Evolutionary conservation across 1,139 yeast genomes (phyloP).

Genomic region (Pichia sp.): DNA sequence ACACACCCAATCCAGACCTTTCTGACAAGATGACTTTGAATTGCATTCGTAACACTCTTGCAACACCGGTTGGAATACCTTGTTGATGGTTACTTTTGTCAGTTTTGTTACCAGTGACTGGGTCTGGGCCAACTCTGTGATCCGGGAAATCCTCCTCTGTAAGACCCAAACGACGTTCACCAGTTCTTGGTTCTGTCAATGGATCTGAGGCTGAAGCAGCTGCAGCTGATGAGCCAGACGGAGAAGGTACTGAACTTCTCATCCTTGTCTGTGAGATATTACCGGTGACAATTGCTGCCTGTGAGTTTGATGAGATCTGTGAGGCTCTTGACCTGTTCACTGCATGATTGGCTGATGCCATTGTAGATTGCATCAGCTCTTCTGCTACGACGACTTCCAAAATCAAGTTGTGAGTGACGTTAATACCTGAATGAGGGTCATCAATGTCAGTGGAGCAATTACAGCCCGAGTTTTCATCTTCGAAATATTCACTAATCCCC

Average conservation of each 20-base stretch:
- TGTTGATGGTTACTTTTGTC: constrained; percentile 31
- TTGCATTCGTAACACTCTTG: constrained; percentile 91
- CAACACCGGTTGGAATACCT: constrained; percentile 89
- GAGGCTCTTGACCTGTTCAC: constrained; percentile 6
- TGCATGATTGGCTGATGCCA: constrained; percentile 10
- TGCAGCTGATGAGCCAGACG: not conserved
- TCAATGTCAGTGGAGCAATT: constrained; percentile 74
- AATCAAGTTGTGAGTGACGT: constrained; percentile 65
- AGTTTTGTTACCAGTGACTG: constrained; percentile 22
- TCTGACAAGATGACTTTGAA: constrained; percentile 76
- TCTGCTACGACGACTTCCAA: constrained; percentile 93
- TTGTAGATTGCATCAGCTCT: constrained; percentile 48
- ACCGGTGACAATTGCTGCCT: constrained; percentile 9
- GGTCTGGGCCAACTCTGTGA: constrained; percentile 27
- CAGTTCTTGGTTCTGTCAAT: not conserved
- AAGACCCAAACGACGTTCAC: not conserved
- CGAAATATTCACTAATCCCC: constrained; percentile 22
- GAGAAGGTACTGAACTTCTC: not conserved
- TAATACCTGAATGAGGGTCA: constrained; percentile 74
- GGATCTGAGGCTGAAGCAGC: not conserved
- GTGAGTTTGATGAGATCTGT: constrained; percentile 6
- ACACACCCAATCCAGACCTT: constrained; percentile 89
- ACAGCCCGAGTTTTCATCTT: constrained; percentile 31
- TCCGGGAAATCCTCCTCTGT: constrained; percentile 15
- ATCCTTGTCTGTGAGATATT: constrained; percentile 8